Conservation (phyloP, 1,139 yeast genomes). For the Insectozyma bohioensis region DNA sequence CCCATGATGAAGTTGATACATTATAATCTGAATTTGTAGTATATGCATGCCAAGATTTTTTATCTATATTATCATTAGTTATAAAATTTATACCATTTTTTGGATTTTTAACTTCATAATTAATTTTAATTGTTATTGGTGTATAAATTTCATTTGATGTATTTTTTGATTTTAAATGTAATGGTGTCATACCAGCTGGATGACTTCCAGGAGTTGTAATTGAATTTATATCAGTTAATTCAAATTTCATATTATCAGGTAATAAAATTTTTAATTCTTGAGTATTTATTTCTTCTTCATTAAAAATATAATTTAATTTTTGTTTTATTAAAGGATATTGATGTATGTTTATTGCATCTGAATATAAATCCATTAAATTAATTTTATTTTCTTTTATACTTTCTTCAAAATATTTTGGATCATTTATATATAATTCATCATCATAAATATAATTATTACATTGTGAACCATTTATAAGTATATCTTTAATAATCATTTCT, state of each 20-base stretch:
- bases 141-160: conserved; percentile 51
- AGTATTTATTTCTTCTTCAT: conserved; percentile 53
- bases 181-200: conserved; percentile 35
- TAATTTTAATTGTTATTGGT: conserved; percentile 71
- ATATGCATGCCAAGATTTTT: conserved; percentile 74
- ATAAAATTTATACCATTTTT: conserved; percentile 76
- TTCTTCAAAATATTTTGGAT: conserved; percentile 27
- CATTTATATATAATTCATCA: conserved; percentile 40
- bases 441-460: conserved; percentile 37
- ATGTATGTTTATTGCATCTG: conserved; percentile 44
- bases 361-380: conserved; percentile 43
- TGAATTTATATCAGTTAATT: conserved; percentile 53
- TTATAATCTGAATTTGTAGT: conserved; percentile 79
- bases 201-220: conserved; percentile 41
- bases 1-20: conserved; percentile 89
- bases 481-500: conserved; percentile 64
- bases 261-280: conserved; percentile 69
- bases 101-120: conserved; percentile 65
- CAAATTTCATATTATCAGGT: conserved; percentile 69
- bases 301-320: conserved; percentile 61
- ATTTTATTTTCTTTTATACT: conserved; percentile 22
- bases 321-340: conserved; percentile 68
- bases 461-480: conserved; percentile 54
- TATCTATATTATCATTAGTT: conserved; percentile 44
- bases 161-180: conserved; percentile 34